phyloP scores from a whole-genome alignment of 2,329 filamentous ascomycete genomes.

The Ustilaginoidea virens region DNA sequence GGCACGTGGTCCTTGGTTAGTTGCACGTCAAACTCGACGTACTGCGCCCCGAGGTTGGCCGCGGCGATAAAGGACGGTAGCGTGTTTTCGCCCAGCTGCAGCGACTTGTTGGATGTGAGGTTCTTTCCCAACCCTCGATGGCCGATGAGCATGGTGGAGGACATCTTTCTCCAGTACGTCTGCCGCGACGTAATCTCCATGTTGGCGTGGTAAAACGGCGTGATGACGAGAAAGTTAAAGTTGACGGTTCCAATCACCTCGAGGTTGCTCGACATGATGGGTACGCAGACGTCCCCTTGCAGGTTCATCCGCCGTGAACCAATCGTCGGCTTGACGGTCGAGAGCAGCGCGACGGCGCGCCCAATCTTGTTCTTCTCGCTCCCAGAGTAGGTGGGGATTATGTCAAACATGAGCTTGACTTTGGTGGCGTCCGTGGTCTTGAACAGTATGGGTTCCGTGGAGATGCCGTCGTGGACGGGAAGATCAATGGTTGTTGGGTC shows the following conservation, averaged over 20 bases:
- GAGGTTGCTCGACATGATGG: conserved; percentile 69
- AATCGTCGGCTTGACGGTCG: conserved; percentile 67
- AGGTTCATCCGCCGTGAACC: conserved; percentile 80
- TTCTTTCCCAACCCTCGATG: conserved; percentile 81
- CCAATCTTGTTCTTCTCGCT: conserved; percentile 80
- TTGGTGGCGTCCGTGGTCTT: conserved; percentile 61
- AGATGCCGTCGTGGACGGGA: conserved; percentile 84
- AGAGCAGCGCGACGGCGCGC: conserved; percentile 75
- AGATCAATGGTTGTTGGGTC: conserved; percentile 84
- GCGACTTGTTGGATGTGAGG: conserved; percentile 61
- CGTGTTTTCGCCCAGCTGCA: conserved; percentile 94
- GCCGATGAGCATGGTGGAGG: conserved; percentile 69
- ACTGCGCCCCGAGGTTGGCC: conserved; percentile 73
- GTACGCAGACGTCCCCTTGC: conserved; percentile 83
- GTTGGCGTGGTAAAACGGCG: conserved; percentile 83
- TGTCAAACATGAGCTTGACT: conserved; percentile 85
- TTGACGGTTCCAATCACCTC: conserved; percentile 91
- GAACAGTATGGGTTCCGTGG: conserved; percentile 87
- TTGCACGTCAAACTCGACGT: conserved; percentile 76
- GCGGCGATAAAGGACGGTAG: conserved; percentile 92
- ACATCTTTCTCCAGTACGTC: conserved; percentile 91
- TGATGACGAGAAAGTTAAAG: conserved; percentile 93
- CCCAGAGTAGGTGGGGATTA: conserved; percentile 89
- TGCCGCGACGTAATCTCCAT: conserved; percentile 83
- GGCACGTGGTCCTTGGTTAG: conserved; percentile 97